A percentile compares a stretch with the other conserved stretches of the same genome.
Conservation (phyloP, 2,329 filamentous ascomycete species). For the Drechslera avenae region DNA sequence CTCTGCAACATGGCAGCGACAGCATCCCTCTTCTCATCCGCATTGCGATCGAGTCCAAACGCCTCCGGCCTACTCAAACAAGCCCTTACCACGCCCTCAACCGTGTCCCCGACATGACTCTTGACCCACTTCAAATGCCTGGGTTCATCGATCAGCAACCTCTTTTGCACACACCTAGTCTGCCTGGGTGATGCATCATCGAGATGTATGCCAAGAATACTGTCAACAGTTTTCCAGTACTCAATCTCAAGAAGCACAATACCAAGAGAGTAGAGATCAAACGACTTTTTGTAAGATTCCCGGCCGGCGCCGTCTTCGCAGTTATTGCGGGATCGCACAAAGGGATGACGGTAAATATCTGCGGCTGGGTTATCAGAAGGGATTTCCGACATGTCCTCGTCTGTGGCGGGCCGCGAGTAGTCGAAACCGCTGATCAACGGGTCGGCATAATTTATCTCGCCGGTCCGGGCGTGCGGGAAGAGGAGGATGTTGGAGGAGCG, state of each 20-base stretch:
- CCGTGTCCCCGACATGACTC: constrained; percentile 32
- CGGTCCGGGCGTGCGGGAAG: constrained; percentile 43
- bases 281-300: constrained; percentile 53
- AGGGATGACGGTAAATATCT: constrained; percentile 60
- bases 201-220: constrained; percentile 48
- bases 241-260: constrained; percentile 60
- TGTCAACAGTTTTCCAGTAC: constrained; percentile 57
- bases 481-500: constrained; percentile 61
- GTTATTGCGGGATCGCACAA: constrained; percentile 47
- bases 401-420: constrained; percentile 57
- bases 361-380: constrained; percentile 53
- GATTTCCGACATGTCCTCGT: constrained; percentile 59
- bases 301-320: constrained; percentile 25
- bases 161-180: constrained; percentile 45
- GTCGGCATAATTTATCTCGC: constrained; percentile 46
- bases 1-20: constrained; percentile 38
- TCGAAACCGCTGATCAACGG: constrained; percentile 62
- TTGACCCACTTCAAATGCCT: constrained; percentile 30
- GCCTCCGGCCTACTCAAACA: constrained; percentile 39
- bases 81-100: constrained; percentile 32
- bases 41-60: constrained; percentile 34
- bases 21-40: constrained; percentile 40
- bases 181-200: constrained; percentile 47
- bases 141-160: constrained; percentile 28
- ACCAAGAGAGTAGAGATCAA: constrained; percentile 60